These are phyloP conservation scores for Eucalyptus sp. DNA, from an alignment of 345 rosid species.

Conservation along the genomic window DNA sequence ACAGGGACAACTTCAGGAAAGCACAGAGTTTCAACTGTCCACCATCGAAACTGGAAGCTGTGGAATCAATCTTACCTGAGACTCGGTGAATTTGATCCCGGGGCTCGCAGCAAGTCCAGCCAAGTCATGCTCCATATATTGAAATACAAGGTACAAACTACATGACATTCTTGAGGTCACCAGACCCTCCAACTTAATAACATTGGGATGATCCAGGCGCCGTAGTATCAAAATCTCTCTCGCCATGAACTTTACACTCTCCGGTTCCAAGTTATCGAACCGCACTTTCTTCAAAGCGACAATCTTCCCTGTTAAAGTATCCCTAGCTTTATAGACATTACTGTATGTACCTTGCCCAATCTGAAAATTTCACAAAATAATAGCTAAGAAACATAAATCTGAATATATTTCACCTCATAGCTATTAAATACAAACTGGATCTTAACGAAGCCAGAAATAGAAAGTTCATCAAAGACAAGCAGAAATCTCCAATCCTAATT, in stretches of 20 bases:
- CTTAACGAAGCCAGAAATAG: not conserved
- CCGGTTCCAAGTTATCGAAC: constrained; percentile 76
- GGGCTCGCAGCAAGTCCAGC: constrained; percentile 86
- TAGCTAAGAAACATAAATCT: not conserved
- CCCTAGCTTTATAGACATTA: constrained; percentile 88
- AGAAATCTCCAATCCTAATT: not conserved
- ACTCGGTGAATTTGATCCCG: constrained; percentile 44
- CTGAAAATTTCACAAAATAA: constrained; percentile 8
- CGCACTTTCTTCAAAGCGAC: constrained; percentile 82
- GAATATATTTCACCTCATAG: not conserved
- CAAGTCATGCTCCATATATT: constrained; percentile 78
- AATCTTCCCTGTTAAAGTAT: constrained; percentile 52
- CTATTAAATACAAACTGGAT: not conserved
- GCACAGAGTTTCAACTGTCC: not conserved
- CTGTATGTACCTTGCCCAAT: constrained; percentile 89
- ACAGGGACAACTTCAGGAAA: not conserved
- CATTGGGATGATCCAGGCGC: constrained; percentile 66
- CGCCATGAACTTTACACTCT: constrained; percentile 84
- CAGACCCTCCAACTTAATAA: constrained; percentile 62
- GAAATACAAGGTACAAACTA: constrained; percentile 66
- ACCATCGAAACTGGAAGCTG: not conserved
- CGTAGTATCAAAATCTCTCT: constrained; percentile 68
- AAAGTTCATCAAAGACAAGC: not conserved
- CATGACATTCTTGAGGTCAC: constrained; percentile 84
- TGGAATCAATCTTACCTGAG: constrained; percentile 34